Conservation (phyloP, 495 filamentous ascomycete genomes). For the Penicillium bovifimosum region DNA sequence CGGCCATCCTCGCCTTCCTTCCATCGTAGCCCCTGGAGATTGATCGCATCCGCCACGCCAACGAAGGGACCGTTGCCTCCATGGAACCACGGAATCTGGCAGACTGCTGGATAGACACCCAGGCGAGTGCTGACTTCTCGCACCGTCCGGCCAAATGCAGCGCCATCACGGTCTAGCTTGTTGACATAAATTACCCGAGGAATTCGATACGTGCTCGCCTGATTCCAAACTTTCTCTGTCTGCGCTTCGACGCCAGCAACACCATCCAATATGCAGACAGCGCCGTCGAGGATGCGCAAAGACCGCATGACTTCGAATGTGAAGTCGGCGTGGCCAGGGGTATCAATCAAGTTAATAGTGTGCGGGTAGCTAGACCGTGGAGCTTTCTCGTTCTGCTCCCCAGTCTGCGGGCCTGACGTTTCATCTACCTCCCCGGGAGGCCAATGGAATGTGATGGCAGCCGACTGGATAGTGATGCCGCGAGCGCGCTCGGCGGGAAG, state of each 20-base stretch:
- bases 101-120: constrained; percentile 79
- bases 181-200: constrained; percentile 88
- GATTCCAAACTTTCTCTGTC: constrained; percentile 94
- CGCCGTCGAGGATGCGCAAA: constrained; percentile 87
- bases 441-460: constrained; percentile 94
- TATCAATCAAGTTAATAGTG: constrained; percentile 93
- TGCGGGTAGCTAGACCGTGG: constrained; percentile 46
- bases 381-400: constrained; percentile 19
- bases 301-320: constrained; percentile 96
- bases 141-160: constrained; percentile 80
- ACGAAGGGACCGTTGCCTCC: constrained; percentile 64
- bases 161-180: constrained; percentile 93
- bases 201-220: constrained; percentile 78
- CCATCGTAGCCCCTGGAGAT: constrained; percentile 50
- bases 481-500: constrained; percentile 87
- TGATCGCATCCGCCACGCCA: constrained; percentile 80
- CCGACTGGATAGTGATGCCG: constrained; percentile 97
- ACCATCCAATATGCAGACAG: constrained; percentile 91
- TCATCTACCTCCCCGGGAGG: constrained; percentile 44
- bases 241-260: constrained; percentile 98
- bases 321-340: constrained; percentile 96
- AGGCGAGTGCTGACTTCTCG: constrained; percentile 78
- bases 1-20: constrained; percentile 63
- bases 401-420: constrained; percentile 1
- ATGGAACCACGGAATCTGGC: constrained; percentile 91